Conservation (phyloP, 1,284 basidiomycete species). For the Heterobasidion annosum region DNA sequence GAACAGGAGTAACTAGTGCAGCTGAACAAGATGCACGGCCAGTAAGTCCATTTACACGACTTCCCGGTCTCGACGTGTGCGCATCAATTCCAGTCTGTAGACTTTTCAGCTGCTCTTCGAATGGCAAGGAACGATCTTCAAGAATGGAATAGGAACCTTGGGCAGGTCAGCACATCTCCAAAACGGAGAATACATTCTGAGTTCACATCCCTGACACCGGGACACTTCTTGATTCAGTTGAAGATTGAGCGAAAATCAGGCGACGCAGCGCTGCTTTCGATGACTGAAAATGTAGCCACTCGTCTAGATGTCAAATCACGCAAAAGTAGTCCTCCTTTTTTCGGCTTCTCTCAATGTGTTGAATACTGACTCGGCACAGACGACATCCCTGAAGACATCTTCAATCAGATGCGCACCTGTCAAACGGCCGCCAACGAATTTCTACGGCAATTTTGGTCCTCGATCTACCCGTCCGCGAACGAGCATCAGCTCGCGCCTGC, state of each 20-base stretch:
- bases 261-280: conserved; percentile 58
- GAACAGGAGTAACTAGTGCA: conserved; percentile 28
- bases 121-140: conserved; percentile 37
- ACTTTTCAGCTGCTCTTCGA: conserved; percentile 34
- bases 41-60: conserved; percentile 15
- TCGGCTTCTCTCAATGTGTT: not conserved
- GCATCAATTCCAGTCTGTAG: conserved; percentile 22
- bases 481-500: conserved; percentile 33
- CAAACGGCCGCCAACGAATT: conserved; percentile 95
- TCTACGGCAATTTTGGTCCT: conserved; percentile 91
- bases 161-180: conserved; percentile 33
- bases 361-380: conserved; percentile 29
- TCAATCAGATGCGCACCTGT: conserved; percentile 78
- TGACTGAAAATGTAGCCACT: conserved; percentile 70
- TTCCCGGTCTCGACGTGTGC: not conserved
- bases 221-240: conserved; percentile 21
- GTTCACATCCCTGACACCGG: not conserved
- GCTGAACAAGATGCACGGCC: conserved; percentile 21
- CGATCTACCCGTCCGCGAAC: conserved; percentile 75
- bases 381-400: conserved; percentile 72
- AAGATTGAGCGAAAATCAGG: conserved; percentile 57
- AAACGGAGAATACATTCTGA: not conserved
- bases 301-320: conserved; percentile 55
- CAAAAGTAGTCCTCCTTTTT: conserved; percentile 40
- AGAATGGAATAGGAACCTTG: conserved; percentile 51